Evolutionary conservation across 2,329 filamentous ascomycete genomes (phyloP), one percentile per base, ranked within the genome.

Genomic region (Penicillium digitatum): DNA sequence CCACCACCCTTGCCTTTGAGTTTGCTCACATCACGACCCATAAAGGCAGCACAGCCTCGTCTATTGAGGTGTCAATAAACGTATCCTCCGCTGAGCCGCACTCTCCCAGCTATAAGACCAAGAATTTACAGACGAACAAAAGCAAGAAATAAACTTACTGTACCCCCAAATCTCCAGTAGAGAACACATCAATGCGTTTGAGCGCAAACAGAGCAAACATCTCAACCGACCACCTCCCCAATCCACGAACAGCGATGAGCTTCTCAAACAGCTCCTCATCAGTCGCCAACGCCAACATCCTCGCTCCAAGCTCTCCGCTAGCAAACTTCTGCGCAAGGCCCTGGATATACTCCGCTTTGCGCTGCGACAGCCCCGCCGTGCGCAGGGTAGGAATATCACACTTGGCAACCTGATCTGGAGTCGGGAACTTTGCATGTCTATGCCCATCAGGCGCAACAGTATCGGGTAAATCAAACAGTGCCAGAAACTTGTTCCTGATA

Each of bases 151-250:
- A 22, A 24, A 79, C 81, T 72, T 70, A 82, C 82, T 97, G 94
- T 43, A 99, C 90, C 5, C 94, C 94, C 58, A 99, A 75, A 75
- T 99, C 93, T 0, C 94, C 93, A 1, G 90, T 87, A 22, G 87
- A 90, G 71, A 97, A 96, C 22, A 99, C 89, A 75, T 99, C 93
- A 81, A 91, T 87, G 12, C 92, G 81, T 80, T 96, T 97, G 38
- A 99, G 78, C n/a, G 85, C 89, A 74, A 99, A 97, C 73, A 89
- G 90, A 47, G 92, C 90, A 78, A 99, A 99, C 94, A 99, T 97
- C 78, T 96, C 92, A 14, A 95, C 91, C 45, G 87, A 92, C 94
- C 94, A 97, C 51, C 81, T 82, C 0, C 94, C 94, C 47, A 97
- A 76, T 0, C 94, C 94, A 10, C 93, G 82, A 5, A 99, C 91